Conservation (phyloP, 2,329 filamentous ascomycete species). For the Scorias spongiosa region DNA sequence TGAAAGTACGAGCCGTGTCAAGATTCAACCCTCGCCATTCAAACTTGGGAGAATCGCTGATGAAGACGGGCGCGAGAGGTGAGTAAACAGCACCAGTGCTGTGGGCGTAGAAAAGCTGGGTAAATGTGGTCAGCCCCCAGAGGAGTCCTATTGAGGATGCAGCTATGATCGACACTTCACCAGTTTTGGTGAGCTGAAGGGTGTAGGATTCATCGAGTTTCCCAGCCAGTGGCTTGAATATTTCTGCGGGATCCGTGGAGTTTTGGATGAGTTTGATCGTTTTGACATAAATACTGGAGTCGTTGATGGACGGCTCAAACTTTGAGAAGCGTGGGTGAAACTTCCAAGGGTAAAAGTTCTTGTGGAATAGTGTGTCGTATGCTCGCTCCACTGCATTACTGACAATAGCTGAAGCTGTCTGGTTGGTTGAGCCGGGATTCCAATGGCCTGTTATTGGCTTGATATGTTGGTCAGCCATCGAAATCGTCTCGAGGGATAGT, state of each 20-base stretch:
- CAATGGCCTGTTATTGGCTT: not conserved
- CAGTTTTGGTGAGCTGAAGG: constrained; percentile 42
- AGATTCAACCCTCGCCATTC: constrained; percentile 65
- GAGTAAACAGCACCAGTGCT: constrained; percentile 46
- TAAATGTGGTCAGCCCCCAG: constrained; percentile 60
- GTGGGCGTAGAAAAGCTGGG: constrained; percentile 65
- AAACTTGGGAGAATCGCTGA: constrained; percentile 61
- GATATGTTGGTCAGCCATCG: no score
- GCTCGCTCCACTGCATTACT: constrained; percentile 37
- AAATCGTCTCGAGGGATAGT: not conserved
- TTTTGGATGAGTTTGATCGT: constrained; percentile 50
- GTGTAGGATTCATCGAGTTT: constrained; percentile 64
- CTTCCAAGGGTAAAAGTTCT: constrained; percentile 65
- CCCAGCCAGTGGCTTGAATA: constrained; percentile 46
- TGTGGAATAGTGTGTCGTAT: constrained; percentile 47
- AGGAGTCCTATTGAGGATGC: constrained; percentile 53
- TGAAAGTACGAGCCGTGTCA: constrained; percentile 62
- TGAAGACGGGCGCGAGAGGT: constrained; percentile 50
- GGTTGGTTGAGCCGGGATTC: not conserved
- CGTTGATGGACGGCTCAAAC: constrained; percentile 44
- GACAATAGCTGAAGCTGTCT: constrained; percentile 24
- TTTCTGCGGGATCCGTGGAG: constrained; percentile 34
- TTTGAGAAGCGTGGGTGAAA: constrained; percentile 48
- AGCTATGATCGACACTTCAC: constrained; percentile 48
- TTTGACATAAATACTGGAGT: constrained; percentile 36